Base-by-base conservation (phyloP, 192 early-diverging fungal species). In the Coemansia umbellata region DNA sequence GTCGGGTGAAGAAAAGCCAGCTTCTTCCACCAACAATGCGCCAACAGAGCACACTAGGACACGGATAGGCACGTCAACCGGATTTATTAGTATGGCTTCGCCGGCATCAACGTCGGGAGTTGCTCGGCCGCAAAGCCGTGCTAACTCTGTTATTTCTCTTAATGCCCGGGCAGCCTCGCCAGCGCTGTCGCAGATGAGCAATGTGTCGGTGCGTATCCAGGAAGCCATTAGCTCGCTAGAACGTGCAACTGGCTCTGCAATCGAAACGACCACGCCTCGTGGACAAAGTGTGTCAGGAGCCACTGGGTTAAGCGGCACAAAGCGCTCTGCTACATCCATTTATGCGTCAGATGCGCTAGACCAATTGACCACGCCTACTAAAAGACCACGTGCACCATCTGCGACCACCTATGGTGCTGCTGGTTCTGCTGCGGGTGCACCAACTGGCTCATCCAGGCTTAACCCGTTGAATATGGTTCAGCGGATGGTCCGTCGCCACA, bases 161-260 rank as follows among this genome's bases (percentile, higher is more conserved):
- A 55, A 43, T 22, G 48, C 33, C 7, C 57, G 70, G 9, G 36
- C 70, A 1, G 69, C 19, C n/a, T 74, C 71, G 10, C 64, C 71
- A 15, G 70, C 70, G 15, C 36, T 67, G 8, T 74, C 71, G 14
- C 58, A 58, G 11, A 43, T 35, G 14, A 74, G 71, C 33, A 67
- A 51, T 8, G 64, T 66, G 6, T 74, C 71, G 6, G 41, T 47
- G 5, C 35, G 71, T 0, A 49, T 74, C 11, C 64, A 67, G 43
- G 64, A 67, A 6, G 53, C 71, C 10, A 74, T 74, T 10, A 44
- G 43, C 35, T 43, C 53, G 37, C 37, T 74, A 35, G 64, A 74
- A 39, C 53, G 63, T 8, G 58, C 58, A 5, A 26, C 43, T n/a
- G 26, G 26, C 5, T 45, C 43, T 9, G 22, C 43, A 27, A 26